Base-by-base conservation (phyloP, 257 asterid genomes). In the Scutellaria minor region DNA sequence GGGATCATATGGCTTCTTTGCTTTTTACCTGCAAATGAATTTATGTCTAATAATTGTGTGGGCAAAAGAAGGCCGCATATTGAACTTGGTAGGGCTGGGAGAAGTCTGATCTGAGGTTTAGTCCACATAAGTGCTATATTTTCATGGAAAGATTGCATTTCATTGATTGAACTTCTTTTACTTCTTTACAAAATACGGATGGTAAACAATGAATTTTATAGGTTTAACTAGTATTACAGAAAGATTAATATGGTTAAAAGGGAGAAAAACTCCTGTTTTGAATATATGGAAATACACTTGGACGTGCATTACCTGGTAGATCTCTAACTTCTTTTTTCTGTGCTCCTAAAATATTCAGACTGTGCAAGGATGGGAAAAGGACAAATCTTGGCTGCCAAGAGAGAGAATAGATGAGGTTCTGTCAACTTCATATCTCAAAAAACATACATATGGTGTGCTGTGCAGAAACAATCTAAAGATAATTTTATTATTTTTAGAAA, bases 311-410 rank as follows among this genome's bases (percentile, higher is more conserved):
- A 40, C 66, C 48, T 13, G 60, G 44, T 48, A 42, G 37, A 42
- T 65, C 75, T 66, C 79, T 72, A 27, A 80, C 66, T 42, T 67
- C 57, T 58, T 64, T 70, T 73, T 73, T 54, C 10, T 53, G 27
- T 64, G 35, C 0, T 39, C 76, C 72, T 45, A 65, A 64, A 56
- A 60, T 18, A 57, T 66, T 78, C 82, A 95, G 99, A 87, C 88
- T 74, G 81, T 92, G 77, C 83, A 64, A 69, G 85, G 84, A 81
- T 95, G 96, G 99, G 97, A 90, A 79, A 85, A 81, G 45, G 84
- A 88, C 83, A 92, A 86, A 72, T 68, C 97, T 55, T 95, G 99
- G 99, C 87, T 95, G 79, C 97, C 97, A 48, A 83, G 68, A 82
- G 90, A 85, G 70, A 91, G 81, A 85, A 84, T 91, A 71, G 94